Evolutionary conservation across 441 rosid genomes (phyloP), one percentile per base, ranked within the genome.

Genomic region (California macrophylla): DNA sequence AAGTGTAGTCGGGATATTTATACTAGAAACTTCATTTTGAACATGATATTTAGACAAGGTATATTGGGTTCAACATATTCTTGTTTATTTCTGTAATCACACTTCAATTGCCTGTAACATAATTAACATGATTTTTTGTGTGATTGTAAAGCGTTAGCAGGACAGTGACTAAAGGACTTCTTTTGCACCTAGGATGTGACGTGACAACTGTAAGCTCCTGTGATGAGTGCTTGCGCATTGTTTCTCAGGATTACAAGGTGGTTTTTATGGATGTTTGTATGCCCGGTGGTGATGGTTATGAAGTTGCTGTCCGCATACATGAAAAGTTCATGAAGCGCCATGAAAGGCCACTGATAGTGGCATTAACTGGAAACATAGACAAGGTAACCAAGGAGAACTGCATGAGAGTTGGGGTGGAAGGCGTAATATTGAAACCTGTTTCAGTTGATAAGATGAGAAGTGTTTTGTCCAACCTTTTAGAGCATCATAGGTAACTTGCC

Each of bases 381-480:
- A 89, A 86, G 75, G 77, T 77, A 16, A 87, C 85, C 0, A 90
- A 85, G 79, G 99, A 90, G 71, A 90, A 85, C 42, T 86, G 92
- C 85, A 82, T 78, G 91, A 87, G 87, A 78, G 85, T 84, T 20
- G 96, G 99, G 34, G 81, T 94, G 82, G 97, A 86, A 34, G 91
- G 94, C n/a, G 78, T 87, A 26, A 72, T 90, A 62, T 74, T 82
- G 71, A 94, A 90, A 67, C 98, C 98, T 0, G 86, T 90, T 21
- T 90, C 98, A 0, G 84, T 92, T 10, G 97, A 91, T 68, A 85
- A 87, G 81, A 90, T 94, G 99, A 89, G 94, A 72, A 76, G 74
- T 8, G 89, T 86, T 26, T 73, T 94, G 52, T 79, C 87, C 34
- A 87, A 87, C 70, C 87, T 94, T 71, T 73, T 94, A 52, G 96